These are phyloP conservation scores for Apiospora pterosperma DNA, from an alignment of 2,329 filamentous ascomycete genomes.

Conservation along the genomic window DNA sequence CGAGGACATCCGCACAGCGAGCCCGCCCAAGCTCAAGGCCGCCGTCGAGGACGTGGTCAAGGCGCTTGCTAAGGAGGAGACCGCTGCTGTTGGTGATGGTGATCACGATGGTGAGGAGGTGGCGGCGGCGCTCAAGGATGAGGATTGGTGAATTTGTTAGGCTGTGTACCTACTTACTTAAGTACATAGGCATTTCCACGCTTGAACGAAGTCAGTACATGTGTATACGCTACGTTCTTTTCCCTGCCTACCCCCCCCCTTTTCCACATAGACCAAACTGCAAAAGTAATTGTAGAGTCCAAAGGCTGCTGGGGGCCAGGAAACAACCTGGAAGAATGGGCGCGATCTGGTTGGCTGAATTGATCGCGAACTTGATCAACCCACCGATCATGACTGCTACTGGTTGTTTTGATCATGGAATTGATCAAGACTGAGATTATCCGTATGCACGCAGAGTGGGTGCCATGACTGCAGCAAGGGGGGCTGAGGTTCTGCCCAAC, in stretches of 20 bases:
- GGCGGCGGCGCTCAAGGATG: slow-evolving; percentile 7
- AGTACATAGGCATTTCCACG: neutral
- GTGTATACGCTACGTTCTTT: neutral
- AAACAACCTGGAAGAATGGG: too few species aligned
- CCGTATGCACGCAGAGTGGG: neutral
- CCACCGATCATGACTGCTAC: neutral
- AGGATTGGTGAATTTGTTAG: neutral
- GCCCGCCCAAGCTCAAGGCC: slow-evolving; percentile 54
- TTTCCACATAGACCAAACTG: neutral
- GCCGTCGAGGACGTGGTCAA: slow-evolving; percentile 43
- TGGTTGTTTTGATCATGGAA: neutral
- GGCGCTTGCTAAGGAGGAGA: slow-evolving; percentile 29
- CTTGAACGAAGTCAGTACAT: too few species aligned
- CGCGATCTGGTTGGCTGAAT: neutral
- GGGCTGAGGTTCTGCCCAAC: neutral
- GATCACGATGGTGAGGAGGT: neutral
- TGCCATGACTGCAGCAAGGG: neutral
- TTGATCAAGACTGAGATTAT: neutral
- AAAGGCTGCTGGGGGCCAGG: too few species aligned
- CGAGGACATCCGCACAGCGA: slow-evolving; percentile 64
- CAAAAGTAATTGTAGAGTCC: neutral
- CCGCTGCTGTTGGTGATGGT: neutral
- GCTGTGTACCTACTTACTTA: neutral
- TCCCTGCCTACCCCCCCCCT: too few species aligned
- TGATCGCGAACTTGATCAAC: neutral